Conservation (phyloP, 164 flowering plant species). For the Amborella trichopoda region DNA sequence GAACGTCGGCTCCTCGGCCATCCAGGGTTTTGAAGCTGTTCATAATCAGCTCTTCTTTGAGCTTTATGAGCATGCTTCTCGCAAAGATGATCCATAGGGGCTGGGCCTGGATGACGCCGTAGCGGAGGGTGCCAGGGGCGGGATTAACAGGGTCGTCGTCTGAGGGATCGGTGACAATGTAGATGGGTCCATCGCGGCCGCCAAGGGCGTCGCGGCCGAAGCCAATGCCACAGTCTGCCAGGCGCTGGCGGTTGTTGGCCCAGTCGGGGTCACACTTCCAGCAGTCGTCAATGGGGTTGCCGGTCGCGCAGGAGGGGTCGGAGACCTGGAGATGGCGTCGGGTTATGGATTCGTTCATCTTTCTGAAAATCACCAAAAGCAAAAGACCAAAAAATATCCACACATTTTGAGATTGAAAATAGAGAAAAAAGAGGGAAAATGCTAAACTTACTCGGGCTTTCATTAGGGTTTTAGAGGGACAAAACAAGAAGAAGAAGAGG, state of each 20-base stretch:
- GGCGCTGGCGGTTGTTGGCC: conserved; percentile 39
- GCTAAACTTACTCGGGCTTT: no score
- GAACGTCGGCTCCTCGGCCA: conserved; percentile 69
- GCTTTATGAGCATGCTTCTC: conserved; percentile 46
- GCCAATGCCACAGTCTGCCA: conserved; percentile 78
- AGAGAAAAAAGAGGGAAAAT: no score
- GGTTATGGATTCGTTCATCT: conserved; percentile 32
- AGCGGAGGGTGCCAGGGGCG: conserved; percentile 57
- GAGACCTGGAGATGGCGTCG: conserved; percentile 14
- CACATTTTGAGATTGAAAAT: no score
- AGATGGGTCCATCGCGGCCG: conserved; percentile 64
- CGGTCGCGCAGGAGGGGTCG: conserved; percentile 29
- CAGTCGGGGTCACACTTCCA: conserved; percentile 75
- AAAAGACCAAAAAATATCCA: no score
- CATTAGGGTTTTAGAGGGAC: no score
- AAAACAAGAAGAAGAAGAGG: no score
- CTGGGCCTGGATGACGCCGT: conserved; percentile 53
- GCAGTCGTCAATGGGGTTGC: conserved; percentile 79
- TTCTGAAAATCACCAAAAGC: no score
- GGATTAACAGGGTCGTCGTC: conserved; percentile 48
- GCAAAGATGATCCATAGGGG: conserved; percentile 77
- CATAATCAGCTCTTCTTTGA: conserved; percentile 52
- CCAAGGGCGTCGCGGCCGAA: conserved; percentile 56
- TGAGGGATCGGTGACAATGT: conserved; percentile 65
- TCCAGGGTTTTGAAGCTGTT: conserved; percentile 76